Evolutionary conservation across 1,284 basidiomycete genomes (phyloP).

Genomic region (Bjerkandera adusta): DNA sequence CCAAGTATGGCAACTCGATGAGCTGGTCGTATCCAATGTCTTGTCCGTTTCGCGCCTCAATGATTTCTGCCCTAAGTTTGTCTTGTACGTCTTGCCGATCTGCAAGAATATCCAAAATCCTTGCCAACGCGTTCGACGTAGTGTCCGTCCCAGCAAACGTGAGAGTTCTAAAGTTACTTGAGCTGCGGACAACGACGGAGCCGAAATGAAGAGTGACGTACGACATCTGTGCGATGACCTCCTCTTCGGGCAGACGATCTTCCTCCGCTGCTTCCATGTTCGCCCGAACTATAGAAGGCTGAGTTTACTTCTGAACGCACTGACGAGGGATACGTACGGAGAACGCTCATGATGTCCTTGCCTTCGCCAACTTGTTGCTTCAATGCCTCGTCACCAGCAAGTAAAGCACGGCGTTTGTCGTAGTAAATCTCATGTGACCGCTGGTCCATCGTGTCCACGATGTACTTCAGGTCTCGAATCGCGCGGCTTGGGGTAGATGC

Average conservation of each 20-base stretch:
- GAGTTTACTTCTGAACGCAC: not conserved
- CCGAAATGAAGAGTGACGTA: slow-evolving; percentile 14
- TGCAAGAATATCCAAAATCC: slow-evolving; percentile 24
- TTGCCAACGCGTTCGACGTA: slow-evolving; percentile 26
- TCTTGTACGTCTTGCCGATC: slow-evolving; percentile 23
- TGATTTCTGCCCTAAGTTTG: slow-evolving; percentile 27
- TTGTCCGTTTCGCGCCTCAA: slow-evolving; percentile 15
- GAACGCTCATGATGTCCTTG: slow-evolving; percentile 30
- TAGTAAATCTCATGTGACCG: slow-evolving; percentile 1
- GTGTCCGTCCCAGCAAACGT: slow-evolving; percentile 30
- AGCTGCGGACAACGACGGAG: not conserved
- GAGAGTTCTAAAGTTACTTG: slow-evolving; percentile 21
- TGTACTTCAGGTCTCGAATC: slow-evolving; percentile 27
- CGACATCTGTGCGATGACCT: slow-evolving; percentile 28
- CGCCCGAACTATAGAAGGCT: slow-evolving; percentile 19
- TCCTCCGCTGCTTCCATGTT: slow-evolving; percentile 23
- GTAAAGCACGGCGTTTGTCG: slow-evolving; percentile 12
- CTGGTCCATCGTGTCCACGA: slow-evolving; percentile 3
- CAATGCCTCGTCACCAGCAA: slow-evolving; percentile 23
- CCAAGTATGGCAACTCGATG: slow-evolving; percentile 29
- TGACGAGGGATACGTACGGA: slow-evolving; percentile 28
- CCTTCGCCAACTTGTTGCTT: slow-evolving; percentile 27
- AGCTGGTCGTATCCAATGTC: slow-evolving; percentile 29
- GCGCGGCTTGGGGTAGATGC: slow-evolving; percentile 11
- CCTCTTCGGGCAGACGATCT: slow-evolving; percentile 27